These are phyloP conservation scores for Candida sp. DNA, from an alignment of 1,139 yeast species.

Conservation along the genomic window DNA sequence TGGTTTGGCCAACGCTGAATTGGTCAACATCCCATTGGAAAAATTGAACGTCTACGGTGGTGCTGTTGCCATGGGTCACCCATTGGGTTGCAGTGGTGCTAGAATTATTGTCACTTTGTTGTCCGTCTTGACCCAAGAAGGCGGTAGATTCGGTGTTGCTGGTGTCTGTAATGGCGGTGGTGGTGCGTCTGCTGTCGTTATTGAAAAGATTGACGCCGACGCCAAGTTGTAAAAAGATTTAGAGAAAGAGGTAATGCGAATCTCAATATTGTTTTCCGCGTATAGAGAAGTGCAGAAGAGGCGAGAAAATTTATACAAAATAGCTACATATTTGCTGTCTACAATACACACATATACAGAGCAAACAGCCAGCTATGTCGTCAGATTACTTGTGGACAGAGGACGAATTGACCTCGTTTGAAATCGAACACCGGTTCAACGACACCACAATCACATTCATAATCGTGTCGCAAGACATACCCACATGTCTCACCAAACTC, in stretches of 20 bases:
- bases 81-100: conserved; percentile 98
- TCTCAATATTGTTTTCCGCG: background rate
- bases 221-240: conserved; percentile 18
- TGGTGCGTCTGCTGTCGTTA: conserved; percentile 72
- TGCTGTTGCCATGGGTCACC: conserved; percentile 98
- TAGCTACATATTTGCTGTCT: background rate
- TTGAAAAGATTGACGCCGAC: conserved; percentile 32
- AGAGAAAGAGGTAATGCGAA: background rate
- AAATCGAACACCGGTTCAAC: conserved; percentile 10
- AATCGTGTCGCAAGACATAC: conserved; percentile 10
- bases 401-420: conserved; percentile 9
- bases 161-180: conserved; percentile 99
- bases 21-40: conserved; percentile 63
- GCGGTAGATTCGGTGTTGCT: conserved; percentile 91
- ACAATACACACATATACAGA: background rate
- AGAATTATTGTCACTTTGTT: conserved; percentile 87
- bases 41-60: conserved; percentile 97
- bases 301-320: background rate
- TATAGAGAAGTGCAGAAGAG: background rate
- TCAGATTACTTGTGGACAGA: conserved; percentile 15
- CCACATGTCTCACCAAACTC: conserved; percentile 7
- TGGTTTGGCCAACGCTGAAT: conserved; percentile 87
- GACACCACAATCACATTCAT: conserved; percentile 12
- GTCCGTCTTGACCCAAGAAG: conserved; percentile 77
- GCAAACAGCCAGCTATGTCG: background rate